phyloP scores from a whole-genome alignment of 345 rosid species.

The Pelargonium nanum region DNA sequence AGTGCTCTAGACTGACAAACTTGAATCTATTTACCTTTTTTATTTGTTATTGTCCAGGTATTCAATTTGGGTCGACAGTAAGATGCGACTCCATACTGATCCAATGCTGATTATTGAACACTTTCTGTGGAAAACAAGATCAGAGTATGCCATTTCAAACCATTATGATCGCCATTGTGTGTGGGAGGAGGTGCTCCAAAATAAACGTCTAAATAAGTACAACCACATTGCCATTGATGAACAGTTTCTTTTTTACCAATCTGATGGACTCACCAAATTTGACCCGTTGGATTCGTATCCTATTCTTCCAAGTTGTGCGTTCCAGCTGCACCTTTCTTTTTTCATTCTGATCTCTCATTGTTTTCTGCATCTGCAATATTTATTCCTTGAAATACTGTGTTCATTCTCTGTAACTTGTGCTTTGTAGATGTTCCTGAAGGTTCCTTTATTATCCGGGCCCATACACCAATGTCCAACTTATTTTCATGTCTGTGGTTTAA shows the following conservation, averaged over 20 bases:
- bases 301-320: slow-evolving; percentile 82
- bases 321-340: slow-evolving; percentile 6
- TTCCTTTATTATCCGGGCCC: slow-evolving; percentile 78
- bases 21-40: slow-evolving; percentile 5
- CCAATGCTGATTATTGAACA: slow-evolving; percentile 70
- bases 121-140: slow-evolving; percentile 70
- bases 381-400: slow-evolving; percentile 1
- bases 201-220: slow-evolving; percentile 70
- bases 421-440: slow-evolving; percentile 94
- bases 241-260: slow-evolving; percentile 55
- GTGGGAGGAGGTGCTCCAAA: slow-evolving; percentile 87
- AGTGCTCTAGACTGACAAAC: no score
- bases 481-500: slow-evolving; percentile 94
- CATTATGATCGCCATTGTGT: slow-evolving; percentile 93
- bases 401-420: slow-evolving; percentile 13
- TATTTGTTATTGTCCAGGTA: slow-evolving; percentile 34
- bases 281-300: slow-evolving; percentile 43
- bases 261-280: slow-evolving; percentile 77
- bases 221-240: slow-evolving; percentile 65
- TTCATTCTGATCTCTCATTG: slow-evolving; percentile 1
- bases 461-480: slow-evolving; percentile 89
- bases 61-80: slow-evolving; percentile 94
- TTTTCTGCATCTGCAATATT: slow-evolving; percentile 1
- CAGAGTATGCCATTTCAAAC: slow-evolving; percentile 93
- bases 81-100: slow-evolving; percentile 74